phyloP scores from a whole-genome alignment of 306 rosid species.

The Urtica urens region DNA sequence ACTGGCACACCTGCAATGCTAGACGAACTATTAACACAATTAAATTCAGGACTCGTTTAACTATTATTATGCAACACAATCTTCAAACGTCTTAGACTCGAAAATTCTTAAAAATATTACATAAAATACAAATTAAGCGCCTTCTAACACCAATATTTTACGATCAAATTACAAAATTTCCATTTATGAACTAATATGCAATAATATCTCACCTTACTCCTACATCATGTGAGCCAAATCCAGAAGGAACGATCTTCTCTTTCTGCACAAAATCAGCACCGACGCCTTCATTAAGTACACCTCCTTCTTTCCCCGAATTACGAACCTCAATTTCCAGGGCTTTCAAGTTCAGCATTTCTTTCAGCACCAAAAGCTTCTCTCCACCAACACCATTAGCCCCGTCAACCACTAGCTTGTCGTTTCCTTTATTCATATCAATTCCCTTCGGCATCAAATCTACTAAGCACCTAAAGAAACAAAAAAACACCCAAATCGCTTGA shows the following conservation, averaged over 20 bases:
- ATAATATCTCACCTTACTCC: conserved; percentile 77
- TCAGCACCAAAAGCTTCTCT: conserved; percentile 42
- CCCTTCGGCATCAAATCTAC: conserved; percentile 57
- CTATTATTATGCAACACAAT: conserved; percentile 2
- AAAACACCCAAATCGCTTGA: conserved; percentile 12
- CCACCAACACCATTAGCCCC: conserved; percentile 97
- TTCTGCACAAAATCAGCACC: conserved; percentile 99
- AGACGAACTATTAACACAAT: conserved; percentile 29
- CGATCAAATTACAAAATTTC: no score
- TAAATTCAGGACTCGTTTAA: conserved; percentile 6
- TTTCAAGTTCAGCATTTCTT: conserved; percentile 41
- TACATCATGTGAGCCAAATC: conserved; percentile 53
- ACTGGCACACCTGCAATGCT: conserved; percentile 89
- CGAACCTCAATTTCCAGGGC: conserved; percentile 56
- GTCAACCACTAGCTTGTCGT: conserved; percentile 57
- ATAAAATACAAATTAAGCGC: no score
- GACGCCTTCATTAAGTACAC: conserved; percentile 79
- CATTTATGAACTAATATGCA: no score
- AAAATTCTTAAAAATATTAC: no score
- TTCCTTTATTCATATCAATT: conserved; percentile 14
- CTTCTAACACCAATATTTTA: no score
- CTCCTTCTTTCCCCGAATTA: conserved; percentile 61
- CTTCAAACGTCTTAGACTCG: no score
- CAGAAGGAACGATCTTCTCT: conserved; percentile 66
- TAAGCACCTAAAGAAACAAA: conserved; percentile 58